Conservation (phyloP, 2,329 filamentous ascomycete species). For the Shiraia sp. region DNA sequence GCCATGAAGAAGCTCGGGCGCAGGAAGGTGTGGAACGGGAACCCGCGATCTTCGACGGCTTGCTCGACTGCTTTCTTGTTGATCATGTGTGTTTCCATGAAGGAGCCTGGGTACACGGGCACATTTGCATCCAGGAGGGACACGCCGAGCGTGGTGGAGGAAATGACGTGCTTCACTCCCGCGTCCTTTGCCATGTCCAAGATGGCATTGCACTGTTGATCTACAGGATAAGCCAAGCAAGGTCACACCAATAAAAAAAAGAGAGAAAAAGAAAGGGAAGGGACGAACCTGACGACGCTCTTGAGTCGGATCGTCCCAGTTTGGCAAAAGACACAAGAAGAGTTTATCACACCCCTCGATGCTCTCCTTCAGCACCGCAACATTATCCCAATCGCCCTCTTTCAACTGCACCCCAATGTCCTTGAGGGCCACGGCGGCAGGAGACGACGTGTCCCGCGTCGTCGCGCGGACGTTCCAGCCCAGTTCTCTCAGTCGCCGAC, state of each 20-base stretch:
- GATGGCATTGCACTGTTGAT: not conserved
- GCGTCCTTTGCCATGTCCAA: not conserved
- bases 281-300: slow-evolving; percentile 3
- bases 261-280: too few relatives aligned
- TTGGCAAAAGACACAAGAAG: slow-evolving; percentile 3
- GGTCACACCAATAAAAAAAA: too few relatives aligned
- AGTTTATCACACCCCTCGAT: slow-evolving; percentile 5
- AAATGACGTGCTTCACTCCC: slow-evolving; percentile 2
- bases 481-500: not conserved
- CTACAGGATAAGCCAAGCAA: too few relatives aligned
- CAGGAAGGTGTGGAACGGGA: not conserved
- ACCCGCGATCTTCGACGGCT: not conserved
- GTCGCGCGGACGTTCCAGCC: slow-evolving; percentile 1
- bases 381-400: slow-evolving; percentile 3
- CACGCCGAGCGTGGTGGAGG: slow-evolving; percentile 5
- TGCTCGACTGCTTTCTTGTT: slow-evolving; percentile 1
- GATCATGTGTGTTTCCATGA: slow-evolving; percentile 1
- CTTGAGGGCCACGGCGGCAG: not conserved
- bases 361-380: not conserved
- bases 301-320: not conserved
- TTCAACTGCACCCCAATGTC: slow-evolving; percentile 1
- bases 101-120: not conserved
- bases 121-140: slow-evolving; percentile 1
- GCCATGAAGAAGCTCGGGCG: slow-evolving; percentile 6
- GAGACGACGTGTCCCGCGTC: not conserved